These are phyloP conservation scores for Geotrichum cucujoidarum DNA, from an alignment of 1,139 yeast genomes.

Conservation along the genomic window DNA sequence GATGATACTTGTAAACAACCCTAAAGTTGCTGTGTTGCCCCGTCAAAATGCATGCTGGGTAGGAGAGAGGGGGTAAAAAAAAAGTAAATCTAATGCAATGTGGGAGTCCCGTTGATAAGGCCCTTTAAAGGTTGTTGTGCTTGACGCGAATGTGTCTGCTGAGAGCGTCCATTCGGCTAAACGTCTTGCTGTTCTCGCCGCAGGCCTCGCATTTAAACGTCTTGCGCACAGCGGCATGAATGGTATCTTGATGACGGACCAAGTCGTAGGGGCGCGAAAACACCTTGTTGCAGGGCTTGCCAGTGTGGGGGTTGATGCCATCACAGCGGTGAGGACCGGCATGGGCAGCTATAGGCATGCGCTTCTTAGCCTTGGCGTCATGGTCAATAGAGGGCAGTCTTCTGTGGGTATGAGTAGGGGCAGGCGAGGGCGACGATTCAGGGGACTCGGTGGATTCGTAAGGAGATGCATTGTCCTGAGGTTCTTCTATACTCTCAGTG, in stretches of 20 bases:
- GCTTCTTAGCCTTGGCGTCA: slow-evolving; percentile 4
- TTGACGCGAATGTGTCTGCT: slow-evolving; percentile 90
- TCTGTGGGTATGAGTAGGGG: background rate
- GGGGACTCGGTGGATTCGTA: background rate
- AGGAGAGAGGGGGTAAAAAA: background rate
- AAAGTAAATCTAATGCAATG: background rate
- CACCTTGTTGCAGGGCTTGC: slow-evolving; percentile 66
- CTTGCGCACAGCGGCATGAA: slow-evolving; percentile 83
- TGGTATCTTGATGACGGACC: slow-evolving; percentile 92
- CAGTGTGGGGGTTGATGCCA: slow-evolving; percentile 55
- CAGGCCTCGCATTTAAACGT: slow-evolving; percentile 84
- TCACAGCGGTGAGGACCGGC: slow-evolving; percentile 52
- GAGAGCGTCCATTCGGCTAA: slow-evolving; percentile 90
- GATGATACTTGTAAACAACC: too few species aligned
- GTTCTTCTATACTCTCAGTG: background rate
- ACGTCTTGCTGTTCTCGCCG: slow-evolving; percentile 69
- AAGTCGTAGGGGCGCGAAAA: slow-evolving; percentile 93
- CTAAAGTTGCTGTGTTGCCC: too few species aligned
- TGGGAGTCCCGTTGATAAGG: too few species aligned
- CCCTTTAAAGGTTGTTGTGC: slow-evolving; percentile 40
- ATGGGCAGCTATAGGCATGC: slow-evolving; percentile 17
- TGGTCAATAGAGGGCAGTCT: background rate
- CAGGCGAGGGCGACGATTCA: background rate
- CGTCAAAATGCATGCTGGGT: background rate
- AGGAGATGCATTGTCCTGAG: background rate